Evolutionary conservation across 2,329 filamentous ascomycete species (phyloP), one percentile per base, ranked within the genome.

Genomic region (Diaporthe caulivora): DNA sequence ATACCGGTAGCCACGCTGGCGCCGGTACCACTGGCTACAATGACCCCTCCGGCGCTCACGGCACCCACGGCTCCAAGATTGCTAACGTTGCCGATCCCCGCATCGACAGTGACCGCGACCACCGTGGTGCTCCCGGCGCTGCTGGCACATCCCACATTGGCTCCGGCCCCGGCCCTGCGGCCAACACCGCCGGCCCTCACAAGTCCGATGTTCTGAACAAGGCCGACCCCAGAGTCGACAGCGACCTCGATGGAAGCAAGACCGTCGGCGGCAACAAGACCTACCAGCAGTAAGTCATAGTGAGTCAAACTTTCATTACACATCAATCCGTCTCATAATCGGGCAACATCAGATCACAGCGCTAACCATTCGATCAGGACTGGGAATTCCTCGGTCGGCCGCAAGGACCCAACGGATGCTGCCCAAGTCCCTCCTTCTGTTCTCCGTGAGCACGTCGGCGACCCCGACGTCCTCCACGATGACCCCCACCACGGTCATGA

Each of bases 391-490:
- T 62, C 49, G 9, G 3, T 73, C 8, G 69, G 71, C 51, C 71
- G 78, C 65, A 82, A 81, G 75, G 88, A 90, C 60, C 88, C 88
- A 5, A 87, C 84, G 24, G 89, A 91, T 75, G 88, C 89, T 1
- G 82, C 89, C 0, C 88, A 91, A 78, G 88, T 90, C 0, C 88
- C 89, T 1, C 89, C 89, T 7, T 90, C 88, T 2, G 85, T 87
- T 0, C 58, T 91, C 74, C 82, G 82, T 64, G 81, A 86, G 77
- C 83, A 86, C 58, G 75, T 89, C 49, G 88, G 87, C 2, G 82
- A 81, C 1, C 86, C 88, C 0, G 70, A 78, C 1, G 78, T 88
- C n/a, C 80, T 82, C 58, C 87, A 90, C 69, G 84, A 80, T 1
- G 84, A 89, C 51, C 75, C 78, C 6, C 47, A 69, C 0, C 85